These are phyloP conservation scores for Hirsutella thompsonii DNA, from an alignment of 2,329 filamentous ascomycete genomes.

Conservation along the genomic window DNA sequence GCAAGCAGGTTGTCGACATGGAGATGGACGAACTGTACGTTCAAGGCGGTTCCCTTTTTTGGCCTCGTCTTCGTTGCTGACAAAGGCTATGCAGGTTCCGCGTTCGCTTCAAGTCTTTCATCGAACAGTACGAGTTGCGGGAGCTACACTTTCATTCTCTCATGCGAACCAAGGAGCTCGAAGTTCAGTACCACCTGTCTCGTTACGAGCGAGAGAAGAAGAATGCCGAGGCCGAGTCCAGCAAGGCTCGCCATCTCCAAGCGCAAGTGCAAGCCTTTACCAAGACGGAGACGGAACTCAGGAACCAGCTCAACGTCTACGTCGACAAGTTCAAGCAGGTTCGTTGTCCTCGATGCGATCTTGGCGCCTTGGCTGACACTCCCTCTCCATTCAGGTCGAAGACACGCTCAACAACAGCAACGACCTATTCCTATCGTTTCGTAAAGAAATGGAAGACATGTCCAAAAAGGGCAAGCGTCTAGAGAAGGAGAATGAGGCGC, in stretches of 20 bases:
- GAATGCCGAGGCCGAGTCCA: constrained; percentile 67
- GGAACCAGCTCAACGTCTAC: constrained; percentile 94
- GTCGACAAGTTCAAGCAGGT: constrained; percentile 99
- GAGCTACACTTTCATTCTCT: constrained; percentile 89
- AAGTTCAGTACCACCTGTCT: constrained; percentile 84
- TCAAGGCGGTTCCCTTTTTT: background rate
- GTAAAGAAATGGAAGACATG: constrained; percentile 99
- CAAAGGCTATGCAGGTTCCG: constrained; percentile 47
- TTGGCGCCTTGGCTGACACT: background rate
- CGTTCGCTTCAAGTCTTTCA: constrained; percentile 81
- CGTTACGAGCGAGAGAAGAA: constrained; percentile 86
- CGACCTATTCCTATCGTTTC: constrained; percentile 90
- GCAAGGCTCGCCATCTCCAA: constrained; percentile 73
- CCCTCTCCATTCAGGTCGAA: constrained; percentile 57
- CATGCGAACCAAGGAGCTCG: constrained; percentile 87
- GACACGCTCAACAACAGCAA: constrained; percentile 98
- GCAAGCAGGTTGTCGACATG: constrained; percentile 69
- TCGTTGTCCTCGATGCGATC: constrained; percentile 20
- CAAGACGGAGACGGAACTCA: constrained; percentile 85
- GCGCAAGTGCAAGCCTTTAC: constrained; percentile 89
- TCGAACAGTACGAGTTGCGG: constrained; percentile 92
- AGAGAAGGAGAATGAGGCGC: constrained; percentile 87
- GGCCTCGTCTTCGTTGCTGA: constrained; percentile 6
- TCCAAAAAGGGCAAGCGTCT: constrained; percentile 96
- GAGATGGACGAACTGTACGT: constrained; percentile 81